Evolutionary conservation across 768 basidiomycete genomes (phyloP), one percentile per base, ranked within the genome.

Genomic region (Suillus hirtellus): DNA sequence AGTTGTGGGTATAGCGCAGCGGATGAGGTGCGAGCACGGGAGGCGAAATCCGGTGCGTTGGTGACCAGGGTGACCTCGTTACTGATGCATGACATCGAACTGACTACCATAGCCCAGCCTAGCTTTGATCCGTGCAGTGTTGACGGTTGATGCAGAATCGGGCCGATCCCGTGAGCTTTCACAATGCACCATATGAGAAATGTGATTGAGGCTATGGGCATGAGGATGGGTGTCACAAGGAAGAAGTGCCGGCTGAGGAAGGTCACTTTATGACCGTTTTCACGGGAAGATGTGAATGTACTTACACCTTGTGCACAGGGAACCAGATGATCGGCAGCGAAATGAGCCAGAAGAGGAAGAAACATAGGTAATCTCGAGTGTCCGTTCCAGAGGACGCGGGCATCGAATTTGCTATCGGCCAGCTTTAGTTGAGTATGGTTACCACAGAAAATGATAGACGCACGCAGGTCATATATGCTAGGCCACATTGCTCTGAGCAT

Each of bases 341-440:
- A 44, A 92, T 81, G 38, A 93, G 76, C 88, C 90, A 93, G 80
- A 93, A 95, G 64, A 95, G 79, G 81, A 95, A 89, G 84, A 95
- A 95, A 66, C 86, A 86, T 77, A 92, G 77, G 68, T 89, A 90
- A 76, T 90, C 86, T 60, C 84, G 82, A 21, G 89, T 88, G 61
- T 81, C 89, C 38, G 86, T 93, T 50, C 90, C 90, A 63, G 89
- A 86, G 14, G 86, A 87, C 40, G 78, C 81, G 19, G 90, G 87
- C 68, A 93, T 81, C 63, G 81, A 79, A 79, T 93, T 93, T 34
- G 84, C 86, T 90, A 66, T 54, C 5, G 34, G 1, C 31, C 11
- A 37, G 34, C 54, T 61, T 40, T 21, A 60, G 67, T 52, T 46
- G 21, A 19, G 17, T 35, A 60, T 8, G 2, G n/a, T 24, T 35